Evolutionary conservation across 805 yeast genomes (phyloP), one percentile per base, ranked within the genome.

Genomic region (Pichia ethanolica): DNA sequence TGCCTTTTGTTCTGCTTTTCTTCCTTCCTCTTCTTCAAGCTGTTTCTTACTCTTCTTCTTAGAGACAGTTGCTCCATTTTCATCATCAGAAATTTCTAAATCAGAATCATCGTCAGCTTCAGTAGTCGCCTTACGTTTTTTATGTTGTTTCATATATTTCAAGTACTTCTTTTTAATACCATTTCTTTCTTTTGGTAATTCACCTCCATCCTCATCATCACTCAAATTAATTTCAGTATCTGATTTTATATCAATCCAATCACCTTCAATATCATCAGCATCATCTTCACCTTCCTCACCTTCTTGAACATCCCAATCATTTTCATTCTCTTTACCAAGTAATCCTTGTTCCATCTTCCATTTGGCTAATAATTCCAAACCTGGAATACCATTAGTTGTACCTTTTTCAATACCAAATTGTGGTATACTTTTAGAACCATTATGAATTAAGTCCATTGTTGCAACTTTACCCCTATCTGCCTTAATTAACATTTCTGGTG

Each of bases 391-490:
- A n/a, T 80, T 78, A 27, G 77, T 75, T 39, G 74, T 74, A 39
- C 73, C 71, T 39, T 72, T 67, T 57, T 89, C 95, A 46, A 80
- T 81, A 75, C 97, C 97, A 57, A 76, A 90, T 62, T 77, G 77
- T 37, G 82, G 82, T 55, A 71, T 49, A 25, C 74, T 75, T 32
- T 71, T 70, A 55, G 79, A 75, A 37, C 61, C 62, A 47, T 77
- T 82, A 30, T 75, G 73, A 57, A 83, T 86, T 51, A 91, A 55
- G 51, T 80, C 93, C 80, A 90, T 84, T 14, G 95, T 75, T 8
- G 97, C 98, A 27, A 74, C 71, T 70, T 93, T 91, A 64, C 99
- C 99, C 65, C 99, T 79, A 64, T 93, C 98, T 63, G 89, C 89
- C 58, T 82, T 77, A 48, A 78, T 75, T 59, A 93, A 77, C 97